These are phyloP conservation scores for Phytopythium mirpurense DNA, from an alignment of 352 stramenopile species.

Conservation along the genomic window DNA sequence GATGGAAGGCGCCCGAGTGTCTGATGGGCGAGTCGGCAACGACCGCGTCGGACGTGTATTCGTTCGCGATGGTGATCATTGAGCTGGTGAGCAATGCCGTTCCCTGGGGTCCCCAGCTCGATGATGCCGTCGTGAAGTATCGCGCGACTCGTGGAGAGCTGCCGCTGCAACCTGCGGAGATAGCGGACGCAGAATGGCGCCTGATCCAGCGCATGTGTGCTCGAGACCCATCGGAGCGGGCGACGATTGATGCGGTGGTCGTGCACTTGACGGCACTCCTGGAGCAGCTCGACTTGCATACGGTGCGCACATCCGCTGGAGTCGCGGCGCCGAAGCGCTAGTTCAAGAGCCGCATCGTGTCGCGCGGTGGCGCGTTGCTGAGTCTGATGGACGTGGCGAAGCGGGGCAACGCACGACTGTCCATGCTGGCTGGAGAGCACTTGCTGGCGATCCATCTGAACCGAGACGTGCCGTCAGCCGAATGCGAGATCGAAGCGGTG, in stretches of 20 bases:
- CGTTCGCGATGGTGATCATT: slow-evolving; percentile 7
- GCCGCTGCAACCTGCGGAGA: background rate
- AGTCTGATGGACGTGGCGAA: background rate
- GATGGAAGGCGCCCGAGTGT: slow-evolving; percentile 26
- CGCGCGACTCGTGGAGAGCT: background rate
- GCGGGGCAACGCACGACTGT: background rate
- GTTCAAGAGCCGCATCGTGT: background rate
- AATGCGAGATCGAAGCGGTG: background rate
- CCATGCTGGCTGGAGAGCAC: background rate
- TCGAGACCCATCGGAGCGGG: background rate
- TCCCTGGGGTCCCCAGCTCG: background rate
- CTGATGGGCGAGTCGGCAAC: slow-evolving; percentile 5
- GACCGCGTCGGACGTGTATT: slow-evolving; percentile 5
- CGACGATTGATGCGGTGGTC: slow-evolving; percentile 3
- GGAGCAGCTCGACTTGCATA: background rate
- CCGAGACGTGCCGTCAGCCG: background rate
- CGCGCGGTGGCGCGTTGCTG: background rate
- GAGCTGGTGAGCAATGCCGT: background rate
- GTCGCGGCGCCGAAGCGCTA: background rate
- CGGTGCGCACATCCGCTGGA: background rate
- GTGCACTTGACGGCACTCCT: background rate
- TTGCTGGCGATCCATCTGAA: background rate
- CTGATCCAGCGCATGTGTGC: slow-evolving; percentile 1
- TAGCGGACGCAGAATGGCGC: slow-evolving; percentile 1
- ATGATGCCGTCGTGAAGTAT: background rate